phyloP scores from a whole-genome alignment of 805 yeast genomes.

The Ascoidea tarda region DNA sequence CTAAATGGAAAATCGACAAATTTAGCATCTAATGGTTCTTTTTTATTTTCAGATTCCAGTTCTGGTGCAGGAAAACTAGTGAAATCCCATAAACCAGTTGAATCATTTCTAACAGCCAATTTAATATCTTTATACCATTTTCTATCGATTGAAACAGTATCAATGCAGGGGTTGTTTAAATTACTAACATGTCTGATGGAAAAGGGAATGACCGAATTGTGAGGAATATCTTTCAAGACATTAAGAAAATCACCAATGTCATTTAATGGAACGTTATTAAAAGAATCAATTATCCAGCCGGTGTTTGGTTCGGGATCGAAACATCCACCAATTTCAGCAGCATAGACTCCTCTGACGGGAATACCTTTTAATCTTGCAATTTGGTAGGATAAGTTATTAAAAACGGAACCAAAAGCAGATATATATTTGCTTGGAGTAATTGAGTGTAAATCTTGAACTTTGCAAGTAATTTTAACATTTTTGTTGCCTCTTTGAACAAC shows the following conservation, averaged over 20 bases:
- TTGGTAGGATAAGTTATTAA: slow-evolving; percentile 78
- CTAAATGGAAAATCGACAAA: slow-evolving; percentile 57
- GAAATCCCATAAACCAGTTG: slow-evolving; percentile 45
- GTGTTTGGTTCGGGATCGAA: slow-evolving; percentile 42
- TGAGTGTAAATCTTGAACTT: slow-evolving; percentile 62
- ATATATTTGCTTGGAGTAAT: slow-evolving; percentile 77
- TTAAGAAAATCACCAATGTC: slow-evolving; percentile 62
- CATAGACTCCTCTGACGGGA: slow-evolving; percentile 75
- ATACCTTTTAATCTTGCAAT: slow-evolving; percentile 74
- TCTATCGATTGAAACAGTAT: slow-evolving; percentile 63
- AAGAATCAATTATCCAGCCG: slow-evolving; percentile 73
- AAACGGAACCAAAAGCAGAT: slow-evolving; percentile 75
- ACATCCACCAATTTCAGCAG: slow-evolving; percentile 66
- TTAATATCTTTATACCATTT: slow-evolving; percentile 72
- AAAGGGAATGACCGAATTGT: slow-evolving; percentile 54
- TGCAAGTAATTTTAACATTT: slow-evolving; percentile 32
- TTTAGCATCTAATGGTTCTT: slow-evolving; percentile 48
- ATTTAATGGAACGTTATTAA: slow-evolving; percentile 66
- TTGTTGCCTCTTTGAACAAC: slow-evolving; percentile 66
- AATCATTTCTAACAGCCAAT: slow-evolving; percentile 48
- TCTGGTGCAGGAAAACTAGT: slow-evolving; percentile 35
- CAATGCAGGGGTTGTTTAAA: slow-evolving; percentile 55
- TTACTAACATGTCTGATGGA: slow-evolving; percentile 70
- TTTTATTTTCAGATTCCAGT: slow-evolving; percentile 10
- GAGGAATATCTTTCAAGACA: slow-evolving; percentile 69